These are phyloP conservation scores for Daldinia childiae DNA, from an alignment of 495 filamentous ascomycete species.

Conservation along the genomic window DNA sequence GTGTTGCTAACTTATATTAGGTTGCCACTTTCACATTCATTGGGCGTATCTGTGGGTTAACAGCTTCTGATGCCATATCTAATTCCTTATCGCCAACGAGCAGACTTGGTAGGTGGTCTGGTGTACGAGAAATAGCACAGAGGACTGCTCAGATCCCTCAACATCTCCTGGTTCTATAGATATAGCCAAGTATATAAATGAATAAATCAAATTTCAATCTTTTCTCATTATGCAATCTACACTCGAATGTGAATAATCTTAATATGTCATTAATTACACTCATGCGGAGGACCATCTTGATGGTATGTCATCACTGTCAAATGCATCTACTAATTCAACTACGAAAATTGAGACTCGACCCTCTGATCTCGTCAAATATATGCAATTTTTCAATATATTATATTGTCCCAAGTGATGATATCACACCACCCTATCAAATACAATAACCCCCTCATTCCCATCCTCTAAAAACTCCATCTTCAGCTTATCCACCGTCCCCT, in stretches of 20 bases:
- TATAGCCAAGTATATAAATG: neutral
- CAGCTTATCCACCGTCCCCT: slow-evolving; percentile 47
- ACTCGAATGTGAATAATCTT: no score
- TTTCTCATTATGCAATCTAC: no score
- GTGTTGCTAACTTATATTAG: slow-evolving; percentile 29
- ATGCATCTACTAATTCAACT: no score
- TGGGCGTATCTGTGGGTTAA: neutral
- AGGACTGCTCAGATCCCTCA: no score
- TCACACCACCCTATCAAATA: slow-evolving; percentile 39
- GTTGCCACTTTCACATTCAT: neutral
- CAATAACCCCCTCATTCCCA: slow-evolving; percentile 43
- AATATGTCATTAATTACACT: neutral
- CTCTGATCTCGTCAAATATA: no score
- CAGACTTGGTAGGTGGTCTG: neutral
- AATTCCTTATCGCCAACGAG: neutral
- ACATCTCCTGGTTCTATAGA: neutral
- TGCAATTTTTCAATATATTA: neutral
- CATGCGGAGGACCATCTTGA: no score
- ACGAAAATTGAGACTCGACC: no score
- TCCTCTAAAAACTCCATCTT: slow-evolving; percentile 49
- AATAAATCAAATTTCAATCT: neutral
- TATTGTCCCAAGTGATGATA: neutral
- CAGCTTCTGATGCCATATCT: neutral
- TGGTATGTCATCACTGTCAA: no score
- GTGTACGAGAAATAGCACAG: neutral